Conservation (phyloP, 768 basidiomycete genomes). For the Lepiota subincarnata region DNA sequence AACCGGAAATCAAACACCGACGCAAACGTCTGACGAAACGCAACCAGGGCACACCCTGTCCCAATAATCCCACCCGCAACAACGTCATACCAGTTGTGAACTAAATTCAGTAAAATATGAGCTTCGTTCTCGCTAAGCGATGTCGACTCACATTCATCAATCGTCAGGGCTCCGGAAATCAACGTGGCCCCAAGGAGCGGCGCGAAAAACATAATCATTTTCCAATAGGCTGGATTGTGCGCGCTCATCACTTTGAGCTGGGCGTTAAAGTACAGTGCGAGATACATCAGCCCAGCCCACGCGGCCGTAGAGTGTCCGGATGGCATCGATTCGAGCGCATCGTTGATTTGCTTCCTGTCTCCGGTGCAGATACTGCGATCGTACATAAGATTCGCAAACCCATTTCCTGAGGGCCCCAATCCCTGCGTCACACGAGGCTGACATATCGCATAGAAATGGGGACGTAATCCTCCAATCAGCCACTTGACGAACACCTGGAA, state of each 20-base stretch:
- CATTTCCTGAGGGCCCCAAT: slow-evolving; percentile 32
- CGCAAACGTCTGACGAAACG: slow-evolving; percentile 55
- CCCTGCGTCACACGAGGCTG: slow-evolving; percentile 35
- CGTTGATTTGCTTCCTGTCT: slow-evolving; percentile 50
- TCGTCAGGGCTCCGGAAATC: slow-evolving; percentile 52
- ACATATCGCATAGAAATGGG: slow-evolving; percentile 52
- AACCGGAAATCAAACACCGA: slow-evolving; percentile 53
- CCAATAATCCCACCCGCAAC: slow-evolving; percentile 51
- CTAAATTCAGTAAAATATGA: slow-evolving; percentile 25
- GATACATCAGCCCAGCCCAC: slow-evolving; percentile 50
- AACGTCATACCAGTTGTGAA: slow-evolving; percentile 58
- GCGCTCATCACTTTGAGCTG: slow-evolving; percentile 57
- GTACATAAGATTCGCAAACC: slow-evolving; percentile 48
- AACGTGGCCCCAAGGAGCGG: slow-evolving; percentile 53
- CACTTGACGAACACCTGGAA: slow-evolving; percentile 53
- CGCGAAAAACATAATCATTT: slow-evolving; percentile 54
- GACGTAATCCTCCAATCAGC: slow-evolving; percentile 47
- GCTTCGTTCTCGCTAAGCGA: not conserved
- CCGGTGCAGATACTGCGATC: slow-evolving; percentile 52
- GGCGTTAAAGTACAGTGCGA: slow-evolving; percentile 45
- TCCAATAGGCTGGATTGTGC: slow-evolving; percentile 62
- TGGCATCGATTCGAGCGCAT: slow-evolving; percentile 51
- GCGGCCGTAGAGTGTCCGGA: slow-evolving; percentile 57
- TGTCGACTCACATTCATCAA: slow-evolving; percentile 46
- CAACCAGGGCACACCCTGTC: slow-evolving; percentile 41